Evolutionary conservation across 1,284 basidiomycete genomes (phyloP), one percentile per base, ranked within the genome.

Genomic region (Porodaedalea pini): DNA sequence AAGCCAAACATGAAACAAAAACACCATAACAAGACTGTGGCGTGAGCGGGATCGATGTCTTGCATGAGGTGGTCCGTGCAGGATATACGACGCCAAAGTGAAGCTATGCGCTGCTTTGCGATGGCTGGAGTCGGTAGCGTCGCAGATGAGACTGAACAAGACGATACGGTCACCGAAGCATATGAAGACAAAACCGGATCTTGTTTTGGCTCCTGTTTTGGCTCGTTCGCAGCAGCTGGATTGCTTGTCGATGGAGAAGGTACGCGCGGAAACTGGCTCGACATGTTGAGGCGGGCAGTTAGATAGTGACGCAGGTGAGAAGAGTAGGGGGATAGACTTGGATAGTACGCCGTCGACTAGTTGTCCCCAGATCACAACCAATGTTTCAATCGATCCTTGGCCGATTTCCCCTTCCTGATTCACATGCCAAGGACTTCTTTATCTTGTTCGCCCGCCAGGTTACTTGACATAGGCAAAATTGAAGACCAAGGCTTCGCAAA

Each of bases 1-100:
- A 84, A 90, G 0, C 91, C 92, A 0, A 90, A 94, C 81, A 94
- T 86, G 71, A 93, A 92, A 70, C 90, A 92, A 67, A 84, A 92
- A 7, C 80, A 82, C 4, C 85, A 78, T 49, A 92, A 75, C 10
- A 86, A 85, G 5, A 75, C 74, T 0, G 82, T 80, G 0, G 81
- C 77, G 59, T 76, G 71, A 19, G 77, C 73, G 0, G 80, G 76
- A 66, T 93, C 86, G 55, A 93, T 78, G 52, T 90, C 83, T 49
- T 65, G 61, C 63, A 71, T 67, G 43, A 80, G 61, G 56, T 75
- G 70, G 0, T 62, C 40, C 21, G 50, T 57, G 17, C 21, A 49
- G 25, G 36, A 23, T 29, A 11, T 6, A 15, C 25, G 7, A n/a
- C 27, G 27, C 45, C 45, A 47, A 11, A 29, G 17, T 31, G 45